Conservation (phyloP, 73 alveolate species). For the Durusdinium trenchii region DNA sequence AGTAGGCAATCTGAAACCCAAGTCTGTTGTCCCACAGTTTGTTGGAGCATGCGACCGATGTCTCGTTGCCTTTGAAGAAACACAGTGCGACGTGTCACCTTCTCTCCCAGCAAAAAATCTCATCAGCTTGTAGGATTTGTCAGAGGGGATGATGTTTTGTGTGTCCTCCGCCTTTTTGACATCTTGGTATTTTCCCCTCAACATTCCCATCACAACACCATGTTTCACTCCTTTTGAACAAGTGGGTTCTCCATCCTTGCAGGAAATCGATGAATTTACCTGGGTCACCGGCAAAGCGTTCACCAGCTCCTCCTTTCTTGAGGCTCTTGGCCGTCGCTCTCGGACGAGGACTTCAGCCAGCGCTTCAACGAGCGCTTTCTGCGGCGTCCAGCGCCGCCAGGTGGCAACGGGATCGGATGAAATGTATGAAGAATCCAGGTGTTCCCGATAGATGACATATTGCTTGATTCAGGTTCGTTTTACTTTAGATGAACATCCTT, state of each 20-base stretch:
- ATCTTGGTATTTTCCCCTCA: background rate
- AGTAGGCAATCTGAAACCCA: no score
- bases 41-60: no score
- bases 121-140: no score
- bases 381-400: constrained; percentile 22
- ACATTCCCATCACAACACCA: no score
- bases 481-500: background rate
- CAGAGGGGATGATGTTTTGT: no score
- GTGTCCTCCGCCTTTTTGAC: background rate
- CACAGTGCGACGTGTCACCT: no score
- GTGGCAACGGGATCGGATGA: background rate
- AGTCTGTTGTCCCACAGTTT: no score
- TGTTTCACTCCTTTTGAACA: background rate
- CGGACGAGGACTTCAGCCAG: constrained; percentile 19
- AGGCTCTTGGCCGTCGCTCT: background rate
- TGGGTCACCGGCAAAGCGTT: background rate
- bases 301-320: background rate
- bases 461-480: background rate
- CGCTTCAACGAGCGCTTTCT: background rate
- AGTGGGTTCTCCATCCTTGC: background rate
- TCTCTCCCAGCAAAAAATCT: no score
- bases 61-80: no score
- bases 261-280: no score
- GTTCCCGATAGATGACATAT: no score
- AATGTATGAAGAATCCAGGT: background rate